Conservation (phyloP, 805 yeast species). For the Kuraishia ogatae region DNA sequence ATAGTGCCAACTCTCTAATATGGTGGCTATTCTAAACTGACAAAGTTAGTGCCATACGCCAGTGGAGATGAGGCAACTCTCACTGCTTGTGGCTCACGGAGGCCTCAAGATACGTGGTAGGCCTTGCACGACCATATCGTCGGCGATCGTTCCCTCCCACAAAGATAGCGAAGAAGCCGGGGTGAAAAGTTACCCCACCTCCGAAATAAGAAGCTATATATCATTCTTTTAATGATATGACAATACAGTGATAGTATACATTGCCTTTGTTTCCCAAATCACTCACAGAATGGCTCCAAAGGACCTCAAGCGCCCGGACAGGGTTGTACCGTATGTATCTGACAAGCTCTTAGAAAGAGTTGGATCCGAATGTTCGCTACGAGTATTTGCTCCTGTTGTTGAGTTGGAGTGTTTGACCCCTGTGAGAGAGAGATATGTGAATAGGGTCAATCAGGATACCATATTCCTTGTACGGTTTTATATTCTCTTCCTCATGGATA, state of each 20-base stretch:
- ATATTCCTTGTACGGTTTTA: too few species aligned
- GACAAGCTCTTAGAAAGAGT: neutral
- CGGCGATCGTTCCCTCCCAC: neutral
- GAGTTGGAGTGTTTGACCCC: too few species aligned
- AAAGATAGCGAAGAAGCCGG: neutral
- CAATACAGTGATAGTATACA: neutral
- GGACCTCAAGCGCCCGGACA: constrained; percentile 1
- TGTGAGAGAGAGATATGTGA: too few species aligned
- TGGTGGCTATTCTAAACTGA: too few species aligned
- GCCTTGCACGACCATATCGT: neutral
- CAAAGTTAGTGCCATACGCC: too few species aligned
- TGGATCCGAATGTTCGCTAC: too few species aligned
- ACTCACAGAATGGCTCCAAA: neutral
- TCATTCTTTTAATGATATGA: too few species aligned
- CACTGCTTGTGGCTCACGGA: neutral
- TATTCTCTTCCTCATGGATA: too few species aligned
- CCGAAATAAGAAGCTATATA: too few species aligned
- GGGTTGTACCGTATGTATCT: neutral
- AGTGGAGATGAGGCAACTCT: neutral
- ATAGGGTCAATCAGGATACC: too few species aligned
- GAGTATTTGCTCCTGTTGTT: too few species aligned
- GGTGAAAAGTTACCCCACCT: neutral
- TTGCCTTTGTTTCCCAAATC: neutral
- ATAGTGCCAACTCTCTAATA: too few species aligned
- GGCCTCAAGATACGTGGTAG: neutral